Evolutionary conservation across 495 filamentous ascomycete genomes (phyloP).

Genomic region (Penicillium odoratum): DNA sequence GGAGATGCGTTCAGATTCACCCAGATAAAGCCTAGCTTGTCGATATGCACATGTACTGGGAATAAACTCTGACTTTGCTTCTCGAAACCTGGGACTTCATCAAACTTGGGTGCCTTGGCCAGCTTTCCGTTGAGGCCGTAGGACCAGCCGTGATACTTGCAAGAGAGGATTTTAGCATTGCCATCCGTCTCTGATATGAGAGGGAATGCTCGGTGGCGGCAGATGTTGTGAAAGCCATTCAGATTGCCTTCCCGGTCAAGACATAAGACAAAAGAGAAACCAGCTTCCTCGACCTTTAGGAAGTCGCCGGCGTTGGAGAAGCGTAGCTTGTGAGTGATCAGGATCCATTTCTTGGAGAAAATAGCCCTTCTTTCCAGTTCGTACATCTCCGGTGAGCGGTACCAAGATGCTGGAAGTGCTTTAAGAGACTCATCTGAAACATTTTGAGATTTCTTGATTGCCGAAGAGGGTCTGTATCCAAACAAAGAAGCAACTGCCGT

Average conservation of each 20-base stretch:
- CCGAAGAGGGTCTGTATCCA: constrained; percentile 17
- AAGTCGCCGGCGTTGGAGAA: constrained; percentile 50
- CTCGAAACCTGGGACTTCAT: constrained; percentile 53
- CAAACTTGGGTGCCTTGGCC: constrained; percentile 57
- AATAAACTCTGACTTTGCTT: constrained; percentile 49
- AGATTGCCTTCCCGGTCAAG: constrained; percentile 45
- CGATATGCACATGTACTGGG: constrained; percentile 47
- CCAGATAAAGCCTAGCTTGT: constrained; percentile 50
- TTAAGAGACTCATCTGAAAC: constrained; percentile 22
- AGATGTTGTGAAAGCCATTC: constrained; percentile 59
- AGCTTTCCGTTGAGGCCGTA: constrained; percentile 58
- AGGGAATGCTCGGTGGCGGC: constrained; percentile 57
- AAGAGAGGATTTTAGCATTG: constrained; percentile 50
- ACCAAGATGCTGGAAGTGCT: constrained; percentile 52
- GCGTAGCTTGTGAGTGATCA: constrained; percentile 48
- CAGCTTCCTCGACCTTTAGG: constrained; percentile 45
- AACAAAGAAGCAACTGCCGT: constrained; percentile 22
- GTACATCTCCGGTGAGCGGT: constrained; percentile 48
- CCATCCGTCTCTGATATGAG: constrained; percentile 49
- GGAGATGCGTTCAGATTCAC: constrained; percentile 48
- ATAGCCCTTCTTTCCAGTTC: constrained; percentile 53
- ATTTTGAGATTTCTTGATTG: constrained; percentile 3
- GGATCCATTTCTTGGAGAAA: constrained; percentile 52
- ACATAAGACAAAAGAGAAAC: constrained; percentile 48
- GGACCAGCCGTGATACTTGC: constrained; percentile 63